A percentile compares a stretch with the other conserved stretches of the same genome.
These are phyloP conservation scores for Mycena capillaripes DNA, from an alignment of 768 basidiomycete genomes.

Conservation along the genomic window DNA sequence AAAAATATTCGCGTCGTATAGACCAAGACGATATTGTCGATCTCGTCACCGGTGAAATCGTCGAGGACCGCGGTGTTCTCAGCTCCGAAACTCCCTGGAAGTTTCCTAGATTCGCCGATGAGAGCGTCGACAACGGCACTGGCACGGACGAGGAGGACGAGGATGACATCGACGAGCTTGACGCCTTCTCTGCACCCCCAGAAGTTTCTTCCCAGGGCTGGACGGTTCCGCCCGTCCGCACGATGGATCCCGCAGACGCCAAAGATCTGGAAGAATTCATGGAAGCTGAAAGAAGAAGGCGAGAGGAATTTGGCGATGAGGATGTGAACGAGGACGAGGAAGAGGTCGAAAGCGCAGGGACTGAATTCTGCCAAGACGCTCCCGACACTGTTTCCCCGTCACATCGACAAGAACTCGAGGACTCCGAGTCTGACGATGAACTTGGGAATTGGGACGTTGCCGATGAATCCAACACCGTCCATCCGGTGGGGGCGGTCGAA, in stretches of 20 bases:
- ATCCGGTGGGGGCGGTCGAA: background rate
- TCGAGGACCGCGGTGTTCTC: constrained; percentile 80
- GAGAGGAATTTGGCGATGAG: constrained; percentile 62
- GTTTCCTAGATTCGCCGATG: constrained; percentile 66
- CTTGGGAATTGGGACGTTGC: constrained; percentile 47
- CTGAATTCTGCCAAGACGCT: background rate
- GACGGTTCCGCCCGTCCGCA: constrained; percentile 59
- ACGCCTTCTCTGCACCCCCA: constrained; percentile 55
- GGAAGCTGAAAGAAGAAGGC: constrained; percentile 70
- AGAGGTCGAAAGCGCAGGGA: background rate
- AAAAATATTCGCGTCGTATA: constrained; percentile 73
- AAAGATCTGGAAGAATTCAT: constrained; percentile 77
- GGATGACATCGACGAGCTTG: constrained; percentile 74
- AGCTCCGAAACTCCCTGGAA: constrained; percentile 56
- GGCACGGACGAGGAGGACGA: constrained; percentile 53
- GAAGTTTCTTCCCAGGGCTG: constrained; percentile 43
- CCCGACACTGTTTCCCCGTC: background rate
- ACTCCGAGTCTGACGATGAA: constrained; percentile 68
- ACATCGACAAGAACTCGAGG: constrained; percentile 38
- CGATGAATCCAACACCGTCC: constrained; percentile 30
- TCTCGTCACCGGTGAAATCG: constrained; percentile 68
- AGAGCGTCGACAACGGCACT: constrained; percentile 41
- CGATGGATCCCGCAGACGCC: constrained; percentile 64
- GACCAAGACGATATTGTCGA: constrained; percentile 89
- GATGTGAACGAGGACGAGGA: constrained; percentile 46